A percentile compares a stretch with the other conserved stretches of the same genome.
Evolutionary conservation across 2,329 filamentous ascomycete genomes (phyloP).

Genomic region (Hypoxylon sp.): DNA sequence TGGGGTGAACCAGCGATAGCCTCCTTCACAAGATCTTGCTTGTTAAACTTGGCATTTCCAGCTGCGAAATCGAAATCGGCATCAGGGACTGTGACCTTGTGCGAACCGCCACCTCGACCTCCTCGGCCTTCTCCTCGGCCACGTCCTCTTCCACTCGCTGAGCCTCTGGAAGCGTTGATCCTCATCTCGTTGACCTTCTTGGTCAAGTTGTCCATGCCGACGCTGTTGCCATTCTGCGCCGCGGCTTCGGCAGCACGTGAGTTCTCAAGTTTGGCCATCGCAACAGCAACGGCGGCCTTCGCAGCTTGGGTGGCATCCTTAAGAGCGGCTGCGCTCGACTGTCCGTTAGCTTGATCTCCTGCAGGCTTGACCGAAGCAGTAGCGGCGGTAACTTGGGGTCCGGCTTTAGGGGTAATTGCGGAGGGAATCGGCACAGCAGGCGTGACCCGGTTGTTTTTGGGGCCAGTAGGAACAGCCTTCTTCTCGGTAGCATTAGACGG

Average conservation of each 20-base stretch:
- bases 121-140: slow-evolving; percentile 64
- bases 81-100: slow-evolving; percentile 88
- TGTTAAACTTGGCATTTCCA: slow-evolving; percentile 89
- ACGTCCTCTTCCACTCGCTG: slow-evolving; percentile 60
- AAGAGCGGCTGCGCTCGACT: slow-evolving; percentile 59
- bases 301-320: slow-evolving; percentile 80
- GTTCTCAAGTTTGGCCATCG: slow-evolving; percentile 77
- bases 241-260: slow-evolving; percentile 48
- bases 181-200: slow-evolving; percentile 84
- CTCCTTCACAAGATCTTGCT: slow-evolving; percentile 89
- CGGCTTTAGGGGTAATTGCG: slow-evolving; percentile 53
- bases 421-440: slow-evolving; percentile 75
- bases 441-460: slow-evolving; percentile 67
- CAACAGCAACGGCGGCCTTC: slow-evolving; percentile 81
- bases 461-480: slow-evolving; percentile 62
- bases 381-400: slow-evolving; percentile 50
- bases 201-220: slow-evolving; percentile 75
- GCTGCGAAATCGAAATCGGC: slow-evolving; percentile 93
- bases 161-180: slow-evolving; percentile 68
- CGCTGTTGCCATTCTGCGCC: slow-evolving; percentile 57
- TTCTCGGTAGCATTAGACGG: slow-evolving; percentile 53
- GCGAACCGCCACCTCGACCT: slow-evolving; percentile 58
- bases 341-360: slow-evolving; percentile 55
- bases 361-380: slow-evolving; percentile 54
- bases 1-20: slow-evolving; percentile 83